Conservation (phyloP, 129 eudicot species). For the Lactuca saligna region DNA sequence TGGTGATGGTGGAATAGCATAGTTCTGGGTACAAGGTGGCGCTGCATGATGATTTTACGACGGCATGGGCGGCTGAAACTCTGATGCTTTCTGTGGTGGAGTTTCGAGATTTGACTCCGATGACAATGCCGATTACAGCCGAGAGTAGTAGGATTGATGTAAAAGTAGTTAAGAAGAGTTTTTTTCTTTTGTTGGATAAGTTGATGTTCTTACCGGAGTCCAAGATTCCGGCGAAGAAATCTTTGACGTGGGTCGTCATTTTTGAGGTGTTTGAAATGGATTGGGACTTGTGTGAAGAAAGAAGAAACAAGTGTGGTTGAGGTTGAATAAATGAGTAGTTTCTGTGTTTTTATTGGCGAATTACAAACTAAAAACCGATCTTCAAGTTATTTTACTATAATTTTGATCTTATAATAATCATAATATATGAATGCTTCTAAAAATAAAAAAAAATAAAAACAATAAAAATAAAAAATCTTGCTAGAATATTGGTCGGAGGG, state of each 20-base stretch:
- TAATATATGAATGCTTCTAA: no score
- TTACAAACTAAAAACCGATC: no score
- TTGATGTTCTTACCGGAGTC: constrained; percentile 16
- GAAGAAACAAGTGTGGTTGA: background rate
- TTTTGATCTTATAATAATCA: no score
- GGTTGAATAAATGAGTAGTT: background rate
- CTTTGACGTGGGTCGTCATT: constrained; percentile 14
- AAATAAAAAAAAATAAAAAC: no score
- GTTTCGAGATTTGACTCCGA: constrained; percentile 29
- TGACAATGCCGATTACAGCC: constrained; percentile 36
- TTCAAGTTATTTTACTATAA: no score
- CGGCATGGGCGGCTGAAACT: constrained; percentile 36
- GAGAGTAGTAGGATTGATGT: constrained; percentile 38
- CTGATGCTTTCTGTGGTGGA: background rate
- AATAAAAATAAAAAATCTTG: no score
- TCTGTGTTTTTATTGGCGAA: background rate
- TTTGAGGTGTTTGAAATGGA: background rate
- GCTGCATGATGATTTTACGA: constrained; percentile 50
- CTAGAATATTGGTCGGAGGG: no score
- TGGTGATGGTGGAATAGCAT: constrained; percentile 27
- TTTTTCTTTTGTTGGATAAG: constrained; percentile 25
- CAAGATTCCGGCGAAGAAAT: constrained; percentile 30
- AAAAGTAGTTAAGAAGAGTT: constrained; percentile 27
- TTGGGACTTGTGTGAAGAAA: background rate
- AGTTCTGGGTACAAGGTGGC: constrained; percentile 40